phyloP scores from a whole-genome alignment of 805 yeast genomes.

The Barnettozyma californica region DNA sequence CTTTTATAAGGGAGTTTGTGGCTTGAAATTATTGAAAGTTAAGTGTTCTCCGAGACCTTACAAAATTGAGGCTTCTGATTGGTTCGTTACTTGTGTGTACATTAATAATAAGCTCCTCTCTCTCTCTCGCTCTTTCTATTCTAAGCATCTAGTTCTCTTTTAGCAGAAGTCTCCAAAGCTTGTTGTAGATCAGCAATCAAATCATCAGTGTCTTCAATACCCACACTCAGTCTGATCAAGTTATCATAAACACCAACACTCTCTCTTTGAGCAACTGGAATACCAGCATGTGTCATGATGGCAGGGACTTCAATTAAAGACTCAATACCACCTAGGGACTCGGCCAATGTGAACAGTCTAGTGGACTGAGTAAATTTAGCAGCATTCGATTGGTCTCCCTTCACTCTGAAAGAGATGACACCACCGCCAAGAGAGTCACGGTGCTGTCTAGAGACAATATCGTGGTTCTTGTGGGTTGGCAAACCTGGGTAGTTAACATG shows the following conservation, averaged over 20 bases:
- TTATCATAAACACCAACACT: slow-evolving; percentile 77
- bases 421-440: slow-evolving; percentile 87
- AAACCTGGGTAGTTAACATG: slow-evolving; percentile 85
- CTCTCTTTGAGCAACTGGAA: slow-evolving; percentile 73
- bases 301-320: slow-evolving; percentile 85
- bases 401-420: slow-evolving; percentile 81
- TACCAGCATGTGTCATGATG: slow-evolving; percentile 89
- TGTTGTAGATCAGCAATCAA: slow-evolving; percentile 64
- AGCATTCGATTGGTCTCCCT: slow-evolving; percentile 78
- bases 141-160: neutral
- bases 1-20: slow-evolving; percentile 1
- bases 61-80: neutral
- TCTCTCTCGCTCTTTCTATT: no score
- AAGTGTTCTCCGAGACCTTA: neutral
- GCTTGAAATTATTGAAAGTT: neutral
- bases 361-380: slow-evolving; percentile 67
- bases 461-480: slow-evolving; percentile 55
- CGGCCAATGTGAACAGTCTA: slow-evolving; percentile 78
- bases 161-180: slow-evolving; percentile 42
- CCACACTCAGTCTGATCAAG: slow-evolving; percentile 77
- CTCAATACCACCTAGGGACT: slow-evolving; percentile 88
- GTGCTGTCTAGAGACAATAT: slow-evolving; percentile 67
- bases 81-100: neutral
- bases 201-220: slow-evolving; percentile 81
- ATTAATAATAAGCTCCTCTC: neutral